A percentile compares a stretch with the other conserved stretches of the same genome.
Evolutionary conservation across 345 rosid species (phyloP).

Genomic region (Boechera retrofracta): DNA sequence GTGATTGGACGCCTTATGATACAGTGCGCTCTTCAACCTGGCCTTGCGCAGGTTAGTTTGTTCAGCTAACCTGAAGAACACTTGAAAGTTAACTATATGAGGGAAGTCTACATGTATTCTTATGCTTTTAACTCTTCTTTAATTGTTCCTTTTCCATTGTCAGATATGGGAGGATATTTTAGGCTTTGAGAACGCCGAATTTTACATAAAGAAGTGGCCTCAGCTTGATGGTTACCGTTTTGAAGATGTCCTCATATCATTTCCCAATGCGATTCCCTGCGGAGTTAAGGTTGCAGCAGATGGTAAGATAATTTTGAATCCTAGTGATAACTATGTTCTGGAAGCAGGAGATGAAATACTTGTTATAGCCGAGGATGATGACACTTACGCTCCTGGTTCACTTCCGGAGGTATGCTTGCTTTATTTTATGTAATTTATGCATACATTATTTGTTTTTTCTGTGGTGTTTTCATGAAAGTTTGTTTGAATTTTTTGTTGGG

Average conservation of each 20-base stretch:
- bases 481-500: background rate
- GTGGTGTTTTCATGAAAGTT: background rate
- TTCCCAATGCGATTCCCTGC: slow-evolving; percentile 90
- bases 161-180: slow-evolving; percentile 98
- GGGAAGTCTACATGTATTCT: background rate
- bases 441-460: background rate
- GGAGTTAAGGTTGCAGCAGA: slow-evolving; percentile 86
- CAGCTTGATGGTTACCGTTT: slow-evolving; percentile 74
- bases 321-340: slow-evolving; percentile 73
- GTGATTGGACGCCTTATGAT: slow-evolving; percentile 97
- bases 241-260: slow-evolving; percentile 76
- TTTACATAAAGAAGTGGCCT: slow-evolving; percentile 92
- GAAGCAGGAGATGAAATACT: slow-evolving; percentile 86
- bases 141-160: background rate
- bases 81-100: background rate
- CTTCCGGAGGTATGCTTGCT: slow-evolving; percentile 70
- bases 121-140: background rate
- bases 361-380: slow-evolving; percentile 97
- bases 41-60: slow-evolving; percentile 84
- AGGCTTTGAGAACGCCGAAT: slow-evolving; percentile 91
- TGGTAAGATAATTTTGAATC: slow-evolving; percentile 76
- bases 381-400: slow-evolving; percentile 86
- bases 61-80: background rate
- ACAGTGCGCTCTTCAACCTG: slow-evolving; percentile 92
- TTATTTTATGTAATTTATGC: slow-evolving; percentile 8